phyloP scores from a whole-genome alignment of 306 rosid species.

The Trifolium dubium region DNA sequence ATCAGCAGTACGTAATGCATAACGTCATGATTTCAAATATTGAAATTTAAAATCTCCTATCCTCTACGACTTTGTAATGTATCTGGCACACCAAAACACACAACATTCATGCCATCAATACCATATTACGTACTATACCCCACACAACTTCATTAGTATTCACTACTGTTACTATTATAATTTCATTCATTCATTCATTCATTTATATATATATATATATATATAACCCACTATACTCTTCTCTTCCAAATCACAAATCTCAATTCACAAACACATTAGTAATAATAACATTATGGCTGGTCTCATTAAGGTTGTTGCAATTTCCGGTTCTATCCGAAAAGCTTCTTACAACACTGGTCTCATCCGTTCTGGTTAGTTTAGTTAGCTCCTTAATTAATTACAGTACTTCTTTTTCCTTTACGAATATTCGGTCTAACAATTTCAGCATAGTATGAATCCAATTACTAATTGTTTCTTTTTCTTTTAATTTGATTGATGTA shows the following conservation, averaged over 20 bases:
- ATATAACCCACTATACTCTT: not conserved
- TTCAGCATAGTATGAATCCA: too few relatives aligned
- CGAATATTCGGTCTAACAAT: too few relatives aligned
- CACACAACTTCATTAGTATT: too few relatives aligned
- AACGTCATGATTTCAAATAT: not conserved
- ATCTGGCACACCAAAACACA: not conserved
- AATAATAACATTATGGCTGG: slow-evolving; percentile 32
- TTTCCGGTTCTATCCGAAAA: slow-evolving; percentile 68
- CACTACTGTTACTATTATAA: too few relatives aligned
- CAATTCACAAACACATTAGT: not conserved
- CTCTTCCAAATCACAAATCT: not conserved
- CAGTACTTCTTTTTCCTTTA: not conserved
- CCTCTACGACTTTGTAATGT: too few relatives aligned
- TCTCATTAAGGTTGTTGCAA: slow-evolving; percentile 58
- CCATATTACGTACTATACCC: too few relatives aligned
- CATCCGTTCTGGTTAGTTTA: slow-evolving; percentile 66
- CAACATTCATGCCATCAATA: too few relatives aligned
- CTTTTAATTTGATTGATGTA: not conserved
- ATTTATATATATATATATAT: too few relatives aligned
- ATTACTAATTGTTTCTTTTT: not conserved
- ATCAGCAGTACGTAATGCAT: not conserved
- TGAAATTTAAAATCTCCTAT: too few relatives aligned
- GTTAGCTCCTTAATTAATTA: slow-evolving; percentile 35
- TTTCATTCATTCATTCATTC: too few relatives aligned
- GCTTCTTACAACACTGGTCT: slow-evolving; percentile 66